Base-by-base conservation (phyloP, 805 yeast genomes). In the Pichia kluyveri region DNA sequence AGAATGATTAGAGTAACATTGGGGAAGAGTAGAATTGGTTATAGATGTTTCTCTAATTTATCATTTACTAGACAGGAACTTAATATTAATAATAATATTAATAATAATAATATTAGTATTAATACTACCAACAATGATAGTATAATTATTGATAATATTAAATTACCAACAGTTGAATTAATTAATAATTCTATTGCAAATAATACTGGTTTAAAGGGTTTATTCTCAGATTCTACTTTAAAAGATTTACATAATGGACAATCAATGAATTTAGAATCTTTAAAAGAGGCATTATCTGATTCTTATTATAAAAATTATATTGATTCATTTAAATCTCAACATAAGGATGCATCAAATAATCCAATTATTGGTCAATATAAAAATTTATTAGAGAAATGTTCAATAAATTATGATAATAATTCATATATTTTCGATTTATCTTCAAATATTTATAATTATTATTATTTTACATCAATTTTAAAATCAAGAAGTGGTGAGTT, bases 391-490 rank as follows among this genome's bases (percentile, higher is more conserved):
- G 54, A 66, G 11, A 60, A 66, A 49, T 53, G 70, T 70, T 49
- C 76, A 75, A 34, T 72, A 68, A 47, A 47, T 42, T 41, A 38
- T 40, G 28, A 40, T 41, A 40, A 49, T 44, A 34, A 48, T 43
- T 70, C 75, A 52, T 62, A 65, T 47, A 64, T 76, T 42, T 72
- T 72, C 55, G 66, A 73, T 45, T 61, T 70, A 43, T 73, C 80
- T 8, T 61, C 79, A 6, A 58, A 70, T 28, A 67, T 77, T 48
- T 72, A 73, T 65, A 76, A 73, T 58, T 59, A 72, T 45, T 77
- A 69, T 53, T 76, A 75, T 50, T 69, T 69, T 54, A 62, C 76
- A 44, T 78, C 77, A 46, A 64, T 73, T 6, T 61, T 77, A 49
- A 57, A 54, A 40, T 56, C 60, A n/a, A 57, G 51, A 32, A 51